Evolutionary conservation across 108 stramenopile genomes (phyloP).

Genomic region (Skeletonema grethae): DNA sequence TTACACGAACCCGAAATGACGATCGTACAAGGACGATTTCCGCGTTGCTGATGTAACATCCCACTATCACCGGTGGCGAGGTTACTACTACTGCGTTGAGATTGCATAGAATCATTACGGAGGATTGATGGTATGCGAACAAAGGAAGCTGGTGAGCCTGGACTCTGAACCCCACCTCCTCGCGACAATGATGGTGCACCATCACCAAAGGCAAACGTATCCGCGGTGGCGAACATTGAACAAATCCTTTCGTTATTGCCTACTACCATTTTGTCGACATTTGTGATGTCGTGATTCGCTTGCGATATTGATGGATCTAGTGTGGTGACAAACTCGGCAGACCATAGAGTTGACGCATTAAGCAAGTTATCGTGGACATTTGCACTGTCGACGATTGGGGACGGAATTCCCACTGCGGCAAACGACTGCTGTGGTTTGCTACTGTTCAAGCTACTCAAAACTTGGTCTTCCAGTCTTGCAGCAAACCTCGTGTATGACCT

Average conservation of each 20-base stretch:
- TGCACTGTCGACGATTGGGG: constrained; percentile 43
- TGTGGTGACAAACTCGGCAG: constrained; percentile 36
- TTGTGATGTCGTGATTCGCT: not conserved
- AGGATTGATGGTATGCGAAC: constrained; percentile 48
- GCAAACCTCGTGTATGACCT: constrained; percentile 69
- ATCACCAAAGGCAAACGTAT: constrained; percentile 69
- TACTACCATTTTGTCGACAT: not conserved
- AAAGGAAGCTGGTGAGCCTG: constrained; percentile 37
- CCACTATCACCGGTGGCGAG: not conserved
- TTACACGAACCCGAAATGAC: constrained; percentile 70
- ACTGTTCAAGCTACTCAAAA: constrained; percentile 16
- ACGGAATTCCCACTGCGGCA: constrained; percentile 9
- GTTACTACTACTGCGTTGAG: constrained; percentile 20
- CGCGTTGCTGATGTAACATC: constrained; percentile 15
- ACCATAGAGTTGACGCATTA: not conserved
- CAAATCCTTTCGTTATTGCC: constrained; percentile 61
- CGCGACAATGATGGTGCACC: not conserved
- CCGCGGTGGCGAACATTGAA: constrained; percentile 77
- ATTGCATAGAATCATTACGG: constrained; percentile 36
- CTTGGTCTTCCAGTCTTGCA: constrained; percentile 57
- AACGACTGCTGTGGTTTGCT: not conserved
- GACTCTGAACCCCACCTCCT: constrained; percentile 8
- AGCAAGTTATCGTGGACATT: not conserved
- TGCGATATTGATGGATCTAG: constrained; percentile 23
- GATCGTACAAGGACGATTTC: constrained; percentile 78